These are phyloP conservation scores for Saccharomyces hybrid DNA, from an alignment of 1,139 yeast genomes.

Conservation along the genomic window DNA sequence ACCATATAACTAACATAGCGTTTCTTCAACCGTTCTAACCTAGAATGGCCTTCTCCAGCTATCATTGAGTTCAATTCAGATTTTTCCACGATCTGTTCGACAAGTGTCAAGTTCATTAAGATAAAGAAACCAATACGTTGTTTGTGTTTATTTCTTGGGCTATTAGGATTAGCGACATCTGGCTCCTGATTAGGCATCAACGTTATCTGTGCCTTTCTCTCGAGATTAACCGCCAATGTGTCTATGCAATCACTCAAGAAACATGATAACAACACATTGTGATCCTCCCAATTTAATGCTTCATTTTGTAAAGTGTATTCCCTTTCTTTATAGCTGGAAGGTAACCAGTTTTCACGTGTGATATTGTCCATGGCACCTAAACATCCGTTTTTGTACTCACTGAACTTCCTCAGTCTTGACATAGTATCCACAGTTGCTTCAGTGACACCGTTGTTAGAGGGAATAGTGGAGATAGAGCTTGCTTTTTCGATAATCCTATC, in stretches of 20 bases:
- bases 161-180: slow-evolving; percentile 20
- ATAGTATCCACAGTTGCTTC: slow-evolving; percentile 62
- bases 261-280: slow-evolving; percentile 49
- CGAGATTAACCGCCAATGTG: slow-evolving; percentile 56
- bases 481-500: slow-evolving; percentile 48
- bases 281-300: slow-evolving; percentile 33
- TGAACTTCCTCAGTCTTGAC: slow-evolving; percentile 55
- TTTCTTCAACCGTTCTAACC: slow-evolving; percentile 65
- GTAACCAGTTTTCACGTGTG: slow-evolving; percentile 65
- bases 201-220: slow-evolving; percentile 42
- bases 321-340: slow-evolving; percentile 36
- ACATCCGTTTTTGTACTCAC: slow-evolving; percentile 55
- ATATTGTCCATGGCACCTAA: slow-evolving; percentile 43
- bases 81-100: slow-evolving; percentile 66
- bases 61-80: slow-evolving; percentile 50
- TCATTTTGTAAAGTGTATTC: slow-evolving; percentile 21
- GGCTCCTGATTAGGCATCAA: slow-evolving; percentile 36
- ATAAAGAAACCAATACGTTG: slow-evolving; percentile 58
- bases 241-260: slow-evolving; percentile 72
- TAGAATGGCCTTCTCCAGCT: slow-evolving; percentile 51
- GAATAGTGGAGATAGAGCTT: slow-evolving; percentile 37
- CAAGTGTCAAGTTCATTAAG: slow-evolving; percentile 61
- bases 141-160: slow-evolving; percentile 26
- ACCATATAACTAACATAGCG: slow-evolving; percentile 69
- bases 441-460: slow-evolving; percentile 59